Conservation (phyloP, 2,329 filamentous ascomycete species). For the Alternaria atra region DNA sequence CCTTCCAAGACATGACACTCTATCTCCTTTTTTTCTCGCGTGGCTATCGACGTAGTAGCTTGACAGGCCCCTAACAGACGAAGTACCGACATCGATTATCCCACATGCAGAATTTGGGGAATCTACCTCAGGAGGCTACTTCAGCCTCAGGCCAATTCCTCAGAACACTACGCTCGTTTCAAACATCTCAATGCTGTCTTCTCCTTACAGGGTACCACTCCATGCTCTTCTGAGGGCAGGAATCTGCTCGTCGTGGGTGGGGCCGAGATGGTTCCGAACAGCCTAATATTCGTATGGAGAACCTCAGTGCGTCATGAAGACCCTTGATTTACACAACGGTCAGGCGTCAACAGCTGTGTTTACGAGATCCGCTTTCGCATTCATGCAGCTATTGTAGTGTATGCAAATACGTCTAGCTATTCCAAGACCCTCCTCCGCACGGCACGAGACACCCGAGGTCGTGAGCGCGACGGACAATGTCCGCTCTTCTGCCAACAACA, state of each 20-base stretch:
- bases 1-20: no score
- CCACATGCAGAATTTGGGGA: neutral
- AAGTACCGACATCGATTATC: neutral
- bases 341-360: neutral
- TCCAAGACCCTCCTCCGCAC: neutral
- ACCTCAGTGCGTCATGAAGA: neutral
- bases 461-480: neutral
- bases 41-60: no score
- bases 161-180: neutral
- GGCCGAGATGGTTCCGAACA: neutral
- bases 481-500: neutral
- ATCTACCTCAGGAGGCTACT: neutral
- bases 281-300: neutral
- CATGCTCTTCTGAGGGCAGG: neutral
- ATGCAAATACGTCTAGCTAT: neutral
- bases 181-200: neutral
- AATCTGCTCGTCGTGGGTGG: neutral
- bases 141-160: neutral
- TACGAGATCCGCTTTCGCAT: neutral
- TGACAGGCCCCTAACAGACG: neutral
- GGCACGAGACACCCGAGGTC: neutral
- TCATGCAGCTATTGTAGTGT: neutral
- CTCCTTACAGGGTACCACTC: neutral
- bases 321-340: neutral
- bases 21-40: no score